Conservation (phyloP, 2,329 filamentous ascomycete species). For the Teratosphaeria pseudoeucalypti region DNA sequence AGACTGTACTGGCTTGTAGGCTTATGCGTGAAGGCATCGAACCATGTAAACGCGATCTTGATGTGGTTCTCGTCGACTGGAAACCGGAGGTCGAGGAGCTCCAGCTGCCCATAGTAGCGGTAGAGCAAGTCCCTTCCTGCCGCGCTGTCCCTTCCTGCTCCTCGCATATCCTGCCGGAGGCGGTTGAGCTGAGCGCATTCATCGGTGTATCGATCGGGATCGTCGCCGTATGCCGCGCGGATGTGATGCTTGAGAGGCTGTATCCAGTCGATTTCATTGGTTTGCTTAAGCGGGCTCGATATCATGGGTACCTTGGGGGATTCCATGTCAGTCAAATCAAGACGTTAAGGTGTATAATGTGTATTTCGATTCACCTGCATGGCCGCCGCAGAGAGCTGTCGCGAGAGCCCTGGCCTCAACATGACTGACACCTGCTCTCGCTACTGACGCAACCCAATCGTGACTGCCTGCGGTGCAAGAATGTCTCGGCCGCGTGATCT, state of each 20-base stretch:
- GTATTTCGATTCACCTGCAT: not conserved
- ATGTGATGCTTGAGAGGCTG: conserved; percentile 88
- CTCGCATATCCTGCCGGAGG: conserved; percentile 94
- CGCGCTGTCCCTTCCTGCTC: conserved; percentile 91
- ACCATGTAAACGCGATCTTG: conserved; percentile 98
- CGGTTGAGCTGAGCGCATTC: conserved; percentile 93
- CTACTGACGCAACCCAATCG: not conserved
- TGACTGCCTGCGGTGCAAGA: not conserved
- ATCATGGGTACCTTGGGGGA: conserved; percentile 76
- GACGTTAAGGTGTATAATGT: not conserved
- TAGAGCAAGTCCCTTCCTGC: conserved; percentile 89
- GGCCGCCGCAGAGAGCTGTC: conserved; percentile 21
- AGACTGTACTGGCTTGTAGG: conserved; percentile 93
- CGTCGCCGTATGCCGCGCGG: conserved; percentile 84
- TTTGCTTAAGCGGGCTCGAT: conserved; percentile 81
- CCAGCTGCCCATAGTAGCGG: conserved; percentile 93
- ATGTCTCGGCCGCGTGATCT: not conserved
- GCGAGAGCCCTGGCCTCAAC: conserved; percentile 19
- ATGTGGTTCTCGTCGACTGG: conserved; percentile 98
- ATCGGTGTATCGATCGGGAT: conserved; percentile 89
- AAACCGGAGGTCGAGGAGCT: conserved; percentile 86
- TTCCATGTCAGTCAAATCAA: not conserved
- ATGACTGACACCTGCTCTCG: not conserved
- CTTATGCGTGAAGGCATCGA: conserved; percentile 98
- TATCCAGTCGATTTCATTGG: conserved; percentile 98